Evolutionary conservation across 129 eudicot genomes (phyloP).

Genomic region (Smallanthus sonchifolius): DNA sequence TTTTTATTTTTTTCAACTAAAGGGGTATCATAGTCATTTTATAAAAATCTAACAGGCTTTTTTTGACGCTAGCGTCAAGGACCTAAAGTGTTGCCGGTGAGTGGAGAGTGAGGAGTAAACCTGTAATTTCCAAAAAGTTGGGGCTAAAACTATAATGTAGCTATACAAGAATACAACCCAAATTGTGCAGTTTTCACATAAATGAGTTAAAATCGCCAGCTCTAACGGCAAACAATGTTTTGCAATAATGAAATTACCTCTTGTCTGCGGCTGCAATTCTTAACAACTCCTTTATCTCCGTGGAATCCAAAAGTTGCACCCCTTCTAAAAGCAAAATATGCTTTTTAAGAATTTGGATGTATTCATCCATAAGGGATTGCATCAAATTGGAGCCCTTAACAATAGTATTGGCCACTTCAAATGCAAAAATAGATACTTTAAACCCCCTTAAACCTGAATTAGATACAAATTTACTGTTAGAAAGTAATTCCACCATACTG

Average conservation of each 20-base stretch:
- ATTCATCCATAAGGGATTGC: conserved; percentile 78
- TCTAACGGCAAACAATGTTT: background rate
- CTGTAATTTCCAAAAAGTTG: no score
- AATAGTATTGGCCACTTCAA: conserved; percentile 93
- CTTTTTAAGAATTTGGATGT: conserved; percentile 50
- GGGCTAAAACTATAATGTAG: no score
- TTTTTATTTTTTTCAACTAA: background rate
- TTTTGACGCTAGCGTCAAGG: no score
- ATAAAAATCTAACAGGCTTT: no score
- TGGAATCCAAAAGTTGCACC: conserved; percentile 74
- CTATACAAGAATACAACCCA: background rate
- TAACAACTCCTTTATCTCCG: conserved; percentile 72
- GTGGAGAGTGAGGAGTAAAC: no score
- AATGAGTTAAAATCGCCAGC: background rate
- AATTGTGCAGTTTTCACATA: background rate
- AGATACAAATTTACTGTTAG: conserved; percentile 54
- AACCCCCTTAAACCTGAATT: conserved; percentile 57
- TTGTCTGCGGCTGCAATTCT: conserved; percentile 84
- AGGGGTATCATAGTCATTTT: no score
- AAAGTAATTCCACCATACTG: conserved; percentile 66
- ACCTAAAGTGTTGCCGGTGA: no score
- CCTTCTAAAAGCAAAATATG: conserved; percentile 68
- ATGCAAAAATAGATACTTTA: conserved; percentile 66
- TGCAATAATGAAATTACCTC: conserved; percentile 40
- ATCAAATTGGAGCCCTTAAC: conserved; percentile 73